These are phyloP conservation scores for Penicillium lagena DNA, from an alignment of 495 filamentous ascomycete genomes.

Conservation along the genomic window DNA sequence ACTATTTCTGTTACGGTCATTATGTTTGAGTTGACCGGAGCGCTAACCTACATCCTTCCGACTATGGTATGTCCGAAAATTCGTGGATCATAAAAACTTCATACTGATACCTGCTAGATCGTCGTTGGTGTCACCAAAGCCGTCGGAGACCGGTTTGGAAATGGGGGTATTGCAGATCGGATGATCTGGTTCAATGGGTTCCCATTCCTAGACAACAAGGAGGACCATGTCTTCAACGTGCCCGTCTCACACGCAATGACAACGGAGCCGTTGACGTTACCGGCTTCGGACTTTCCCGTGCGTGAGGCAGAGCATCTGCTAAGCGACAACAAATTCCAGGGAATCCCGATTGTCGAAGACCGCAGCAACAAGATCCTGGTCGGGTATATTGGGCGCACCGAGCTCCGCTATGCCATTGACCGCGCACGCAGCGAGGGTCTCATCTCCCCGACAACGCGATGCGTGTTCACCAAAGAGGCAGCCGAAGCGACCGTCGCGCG, in stretches of 20 bases:
- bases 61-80: constrained; percentile 64
- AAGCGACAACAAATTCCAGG: constrained; percentile 79
- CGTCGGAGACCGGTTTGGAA: constrained; percentile 83
- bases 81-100: constrained; percentile 5
- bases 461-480: constrained; percentile 71
- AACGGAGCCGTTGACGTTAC: constrained; percentile 63
- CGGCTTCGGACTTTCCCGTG: constrained; percentile 67
- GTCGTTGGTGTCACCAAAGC: constrained; percentile 97
- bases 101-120: constrained; percentile 43
- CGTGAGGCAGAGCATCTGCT: constrained; percentile 69
- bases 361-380: constrained; percentile 62
- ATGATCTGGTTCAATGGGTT: constrained; percentile 99
- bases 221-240: constrained; percentile 95
- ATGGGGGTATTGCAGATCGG: constrained; percentile 93
- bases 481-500: constrained; percentile 30
- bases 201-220: constrained; percentile 95
- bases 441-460: constrained; percentile 62
- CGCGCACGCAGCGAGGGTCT: constrained; percentile 70
- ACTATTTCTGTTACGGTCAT: constrained; percentile 95
- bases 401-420: constrained; percentile 88
- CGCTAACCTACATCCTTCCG: constrained; percentile 89
- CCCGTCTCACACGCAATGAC: constrained; percentile 94
- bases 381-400: constrained; percentile 92
- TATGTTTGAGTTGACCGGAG: constrained; percentile 96
- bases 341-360: constrained; percentile 89